Evolutionary conservation across 306 rosid species (phyloP), one percentile per base, ranked within the genome.

Genomic region (Gastrolobium villosum): DNA sequence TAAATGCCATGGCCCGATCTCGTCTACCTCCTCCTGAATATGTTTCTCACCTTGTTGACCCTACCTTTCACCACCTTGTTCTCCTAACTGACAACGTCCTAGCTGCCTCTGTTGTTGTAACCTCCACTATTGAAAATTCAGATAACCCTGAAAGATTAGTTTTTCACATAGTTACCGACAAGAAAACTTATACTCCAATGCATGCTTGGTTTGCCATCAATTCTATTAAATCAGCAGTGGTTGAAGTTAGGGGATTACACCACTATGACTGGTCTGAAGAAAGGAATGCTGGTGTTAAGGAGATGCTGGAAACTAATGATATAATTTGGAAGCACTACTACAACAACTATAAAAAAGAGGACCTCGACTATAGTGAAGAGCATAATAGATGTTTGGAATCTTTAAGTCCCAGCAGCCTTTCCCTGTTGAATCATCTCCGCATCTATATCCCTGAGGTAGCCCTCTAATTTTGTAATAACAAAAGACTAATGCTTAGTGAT

Each of bases 131-230:
- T 67, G 85, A 86, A 81, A 87, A 84, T 69, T 87, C 92, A 6
- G 94, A 87, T 78, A 82, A 82, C 77, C 97, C 96, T 10, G 90
- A 79, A 74, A 89, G 81, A 8, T 79, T 93, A 76, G 90, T 93
- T 57, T 90, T 93, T 72, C 97, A 93, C 69, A 81, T 90, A 14
- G 89, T 93, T 46, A 90, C 96, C 2, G 97, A 90, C 86, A 90
- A 90, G 88, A 89, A 93, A 82, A 90, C 96, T 48, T 93, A 86
- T 59, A 90, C 92, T 54, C 88, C 96, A 6, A 93, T 93, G 97
- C 94, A 93, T 53, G 93, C 97, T 10, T 93, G 96, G 97, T 93
- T 93, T 85, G 93, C 97, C 35, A 83, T 77, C 50, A 86, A 85
- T 85, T 78, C 89, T 39, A 9, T 89, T 68, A 73, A 70, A 31